phyloP scores from a whole-genome alignment of 2,329 filamentous ascomycete species.

The Talaromyces verruculosus region DNA sequence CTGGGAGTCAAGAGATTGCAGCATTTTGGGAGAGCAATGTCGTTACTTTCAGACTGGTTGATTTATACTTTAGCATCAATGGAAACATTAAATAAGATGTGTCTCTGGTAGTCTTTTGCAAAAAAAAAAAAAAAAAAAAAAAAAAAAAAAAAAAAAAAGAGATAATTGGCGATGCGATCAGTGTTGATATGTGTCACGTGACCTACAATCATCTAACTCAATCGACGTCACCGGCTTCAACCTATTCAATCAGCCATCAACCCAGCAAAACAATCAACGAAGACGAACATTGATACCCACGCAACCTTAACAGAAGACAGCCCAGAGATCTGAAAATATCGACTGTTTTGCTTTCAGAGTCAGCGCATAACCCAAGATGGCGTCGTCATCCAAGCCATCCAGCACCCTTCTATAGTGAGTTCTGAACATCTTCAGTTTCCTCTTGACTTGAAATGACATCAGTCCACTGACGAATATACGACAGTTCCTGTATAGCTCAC shows the following conservation, averaged over 20 bases:
- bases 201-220: not conserved
- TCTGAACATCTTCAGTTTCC: not conserved
- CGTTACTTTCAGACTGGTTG: not conserved
- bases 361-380: constrained; percentile 46
- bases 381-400: constrained; percentile 65
- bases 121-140: not conserved
- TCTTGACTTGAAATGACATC: not conserved
- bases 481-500: constrained; percentile 88
- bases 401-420: constrained; percentile 74
- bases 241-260: not conserved
- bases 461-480: not conserved
- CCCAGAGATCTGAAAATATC: not conserved
- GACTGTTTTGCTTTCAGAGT: not conserved
- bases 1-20: not conserved
- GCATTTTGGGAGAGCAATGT: constrained; percentile 5
- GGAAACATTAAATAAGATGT: not conserved
- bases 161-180: not conserved
- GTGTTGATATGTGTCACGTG: not conserved
- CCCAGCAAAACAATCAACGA: not conserved
- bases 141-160: no score
- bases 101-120: not conserved
- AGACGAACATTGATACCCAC: not conserved
- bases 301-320: not conserved
- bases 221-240: constrained; percentile 7
- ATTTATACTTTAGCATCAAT: not conserved